Evolutionary conservation across 164 flowering plant genomes (phyloP).

Genomic region (Dillenia suffruticosa): DNA sequence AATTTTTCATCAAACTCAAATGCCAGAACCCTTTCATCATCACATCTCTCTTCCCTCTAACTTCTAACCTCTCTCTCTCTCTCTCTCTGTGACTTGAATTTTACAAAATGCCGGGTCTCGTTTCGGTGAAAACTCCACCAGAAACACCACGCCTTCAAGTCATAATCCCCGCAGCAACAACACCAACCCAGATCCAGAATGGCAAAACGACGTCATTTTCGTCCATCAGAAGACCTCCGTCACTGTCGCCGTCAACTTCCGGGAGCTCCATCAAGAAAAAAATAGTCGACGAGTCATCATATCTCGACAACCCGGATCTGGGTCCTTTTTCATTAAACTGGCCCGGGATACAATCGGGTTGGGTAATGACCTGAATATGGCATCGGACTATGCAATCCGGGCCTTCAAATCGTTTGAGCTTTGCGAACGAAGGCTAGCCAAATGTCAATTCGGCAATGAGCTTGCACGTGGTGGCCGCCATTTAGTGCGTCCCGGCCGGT

Average conservation of each 20-base stretch:
- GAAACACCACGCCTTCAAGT: constrained; percentile 13
- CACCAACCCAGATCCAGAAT: constrained; percentile 1
- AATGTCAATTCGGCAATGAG: constrained; percentile 4
- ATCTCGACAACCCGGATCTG: constrained; percentile 1
- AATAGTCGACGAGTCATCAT: neutral
- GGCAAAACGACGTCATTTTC: no score
- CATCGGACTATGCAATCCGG: neutral
- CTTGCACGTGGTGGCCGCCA: constrained; percentile 7
- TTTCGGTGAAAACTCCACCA: constrained; percentile 18
- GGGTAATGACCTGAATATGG: neutral
- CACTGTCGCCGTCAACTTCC: neutral
- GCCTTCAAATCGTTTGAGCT: constrained; percentile 2
- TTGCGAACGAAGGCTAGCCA: constrained; percentile 2
- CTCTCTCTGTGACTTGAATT: no score
- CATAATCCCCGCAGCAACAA: constrained; percentile 7
- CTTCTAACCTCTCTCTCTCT: no score
- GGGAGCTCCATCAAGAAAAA: neutral
- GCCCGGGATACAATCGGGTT: neutral
- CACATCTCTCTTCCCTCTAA: no score
- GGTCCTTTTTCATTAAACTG: neutral
- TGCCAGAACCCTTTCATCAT: no score
- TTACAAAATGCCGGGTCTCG: constrained; percentile 16
- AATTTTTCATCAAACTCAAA: no score
- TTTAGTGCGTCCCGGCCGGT: constrained; percentile 3
- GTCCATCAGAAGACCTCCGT: neutral